Evolutionary conservation across 108 stramenopile genomes (phyloP).

Genomic region (Fistulifera solaris): DNA sequence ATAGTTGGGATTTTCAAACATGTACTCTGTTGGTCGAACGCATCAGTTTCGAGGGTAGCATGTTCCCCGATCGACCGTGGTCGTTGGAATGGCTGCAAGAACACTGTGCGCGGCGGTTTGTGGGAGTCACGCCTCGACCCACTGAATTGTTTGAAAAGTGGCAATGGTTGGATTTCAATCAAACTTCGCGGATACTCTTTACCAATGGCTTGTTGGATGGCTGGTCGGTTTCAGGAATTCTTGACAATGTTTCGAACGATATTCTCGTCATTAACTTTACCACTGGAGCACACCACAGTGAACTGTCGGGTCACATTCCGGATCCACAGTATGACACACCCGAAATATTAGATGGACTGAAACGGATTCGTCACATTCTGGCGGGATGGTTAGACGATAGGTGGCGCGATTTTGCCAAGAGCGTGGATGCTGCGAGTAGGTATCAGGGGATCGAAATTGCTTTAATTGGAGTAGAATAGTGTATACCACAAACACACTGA

Average conservation of each 20-base stretch:
- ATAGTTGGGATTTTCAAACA: constrained; percentile 74
- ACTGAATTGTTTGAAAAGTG: constrained; percentile 34
- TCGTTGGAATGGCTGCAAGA: constrained; percentile 36
- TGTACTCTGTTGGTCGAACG: constrained; percentile 53
- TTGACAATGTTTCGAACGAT: constrained; percentile 35
- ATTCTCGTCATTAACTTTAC: constrained; percentile 64
- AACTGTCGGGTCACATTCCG: constrained; percentile 14
- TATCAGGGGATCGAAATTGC: too few species aligned
- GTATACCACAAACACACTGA: too few species aligned
- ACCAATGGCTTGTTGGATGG: constrained; percentile 74
- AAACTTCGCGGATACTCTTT: constrained; percentile 57
- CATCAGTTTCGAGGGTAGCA: constrained; percentile 17
- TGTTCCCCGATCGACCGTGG: constrained; percentile 56
- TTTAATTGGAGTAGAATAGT: too few species aligned
- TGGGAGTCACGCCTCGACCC: constrained; percentile 51
- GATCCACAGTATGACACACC: too few species aligned
- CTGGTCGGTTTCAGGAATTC: constrained; percentile 42
- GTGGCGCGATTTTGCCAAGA: too few species aligned
- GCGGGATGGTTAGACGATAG: too few species aligned
- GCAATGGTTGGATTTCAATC: constrained; percentile 47
- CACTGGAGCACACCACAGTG: constrained; percentile 80
- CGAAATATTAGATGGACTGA: too few species aligned
- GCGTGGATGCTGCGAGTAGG: too few species aligned
- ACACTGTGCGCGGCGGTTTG: constrained; percentile 54
- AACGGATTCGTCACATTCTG: too few species aligned